Evolutionary conservation across 257 asterid species (phyloP).

Genomic region (Plantago major): DNA sequence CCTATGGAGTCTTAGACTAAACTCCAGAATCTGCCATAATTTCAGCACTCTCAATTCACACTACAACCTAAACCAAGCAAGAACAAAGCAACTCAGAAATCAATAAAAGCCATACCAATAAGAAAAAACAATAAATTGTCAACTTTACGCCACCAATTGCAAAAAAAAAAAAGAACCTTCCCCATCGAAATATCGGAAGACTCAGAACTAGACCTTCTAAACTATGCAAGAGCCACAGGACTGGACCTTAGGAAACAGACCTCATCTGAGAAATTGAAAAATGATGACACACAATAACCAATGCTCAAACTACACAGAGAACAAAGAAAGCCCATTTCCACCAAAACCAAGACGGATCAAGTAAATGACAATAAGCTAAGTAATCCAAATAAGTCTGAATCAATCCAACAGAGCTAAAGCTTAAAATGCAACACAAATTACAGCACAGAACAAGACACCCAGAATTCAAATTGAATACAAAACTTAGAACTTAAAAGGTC

Average conservation of each 20-base stretch:
- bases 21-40: background rate
- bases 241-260: background rate
- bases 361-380: conserved; percentile 13
- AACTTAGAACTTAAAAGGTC: conserved; percentile 12
- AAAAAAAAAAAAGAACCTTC: conserved; percentile 8
- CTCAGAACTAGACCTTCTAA: too few relatives aligned
- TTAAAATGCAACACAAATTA: conserved; percentile 14
- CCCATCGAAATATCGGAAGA: background rate
- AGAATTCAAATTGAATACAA: background rate
- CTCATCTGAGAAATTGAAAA: background rate
- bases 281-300: background rate
- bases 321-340: conserved; percentile 11
- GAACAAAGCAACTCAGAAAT: background rate
- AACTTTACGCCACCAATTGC: conserved; percentile 5
- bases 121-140: background rate
- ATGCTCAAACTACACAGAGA: background rate
- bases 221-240: too few relatives aligned
- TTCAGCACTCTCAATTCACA: background rate
- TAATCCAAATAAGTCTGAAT: conserved; percentile 1
- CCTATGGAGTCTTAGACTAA: background rate
- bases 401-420: background rate
- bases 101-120: conserved; percentile 10
- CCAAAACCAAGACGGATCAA: conserved; percentile 17
- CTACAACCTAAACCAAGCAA: background rate
- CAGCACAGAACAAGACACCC: background rate